Evolutionary conservation across 75 land plant genomes (phyloP).

Genomic region (Adiantum capillusveneris): DNA sequence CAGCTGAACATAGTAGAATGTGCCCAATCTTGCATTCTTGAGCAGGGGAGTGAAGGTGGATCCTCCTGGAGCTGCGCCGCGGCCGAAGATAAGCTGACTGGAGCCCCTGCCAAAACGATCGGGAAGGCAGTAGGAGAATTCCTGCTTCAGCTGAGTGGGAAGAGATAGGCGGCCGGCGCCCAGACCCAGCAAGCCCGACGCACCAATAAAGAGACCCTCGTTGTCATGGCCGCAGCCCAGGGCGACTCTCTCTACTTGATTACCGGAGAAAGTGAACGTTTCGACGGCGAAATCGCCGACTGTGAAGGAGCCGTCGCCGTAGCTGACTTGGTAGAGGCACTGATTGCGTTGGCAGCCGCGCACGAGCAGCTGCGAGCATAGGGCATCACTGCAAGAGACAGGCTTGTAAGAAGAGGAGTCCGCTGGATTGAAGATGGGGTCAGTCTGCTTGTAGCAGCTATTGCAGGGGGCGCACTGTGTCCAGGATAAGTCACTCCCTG

Average conservation of each 20-base stretch:
- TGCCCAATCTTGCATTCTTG: conserved; percentile 45
- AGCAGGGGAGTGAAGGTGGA: conserved; percentile 53
- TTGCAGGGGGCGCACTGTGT: conserved; percentile 79
- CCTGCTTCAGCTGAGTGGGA: conserved; percentile 56
- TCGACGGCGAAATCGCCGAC: conserved; percentile 66
- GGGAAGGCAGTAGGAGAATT: conserved; percentile 67
- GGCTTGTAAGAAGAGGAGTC: conserved; percentile 47
- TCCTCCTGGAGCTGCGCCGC: conserved; percentile 29
- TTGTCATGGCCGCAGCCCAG: conserved; percentile 84
- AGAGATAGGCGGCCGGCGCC: conserved; percentile 64
- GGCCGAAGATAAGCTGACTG: conserved; percentile 42
- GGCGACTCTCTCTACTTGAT: conserved; percentile 35
- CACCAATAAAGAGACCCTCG: conserved; percentile 73
- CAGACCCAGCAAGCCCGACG: conserved; percentile 80
- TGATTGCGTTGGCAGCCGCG: conserved; percentile 28
- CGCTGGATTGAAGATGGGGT: conserved; percentile 74
- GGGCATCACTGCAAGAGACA: conserved; percentile 39
- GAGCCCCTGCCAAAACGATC: conserved; percentile 21
- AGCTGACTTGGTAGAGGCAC: conserved; percentile 61
- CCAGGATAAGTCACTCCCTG: conserved; percentile 83
- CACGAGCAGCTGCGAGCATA: conserved; percentile 41
- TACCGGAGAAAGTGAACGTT: conserved; percentile 55
- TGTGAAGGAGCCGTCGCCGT: conserved; percentile 88
- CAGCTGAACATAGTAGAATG: conserved; percentile 69
- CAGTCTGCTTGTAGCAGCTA: conserved; percentile 63